These are phyloP conservation scores for Epithele typhae DNA, from an alignment of 768 basidiomycete species.

Conservation along the genomic window DNA sequence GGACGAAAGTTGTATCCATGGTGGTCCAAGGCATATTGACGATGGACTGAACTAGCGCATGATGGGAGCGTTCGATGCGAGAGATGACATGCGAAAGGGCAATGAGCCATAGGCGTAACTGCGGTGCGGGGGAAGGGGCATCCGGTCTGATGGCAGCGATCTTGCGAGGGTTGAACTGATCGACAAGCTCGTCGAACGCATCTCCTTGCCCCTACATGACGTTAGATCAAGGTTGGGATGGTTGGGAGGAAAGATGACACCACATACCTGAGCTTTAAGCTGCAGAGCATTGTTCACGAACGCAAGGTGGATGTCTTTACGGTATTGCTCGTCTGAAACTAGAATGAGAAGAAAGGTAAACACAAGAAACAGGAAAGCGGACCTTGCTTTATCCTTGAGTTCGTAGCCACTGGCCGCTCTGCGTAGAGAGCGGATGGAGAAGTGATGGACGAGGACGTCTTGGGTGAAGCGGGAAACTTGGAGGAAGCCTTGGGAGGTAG, in stretches of 20 bases:
- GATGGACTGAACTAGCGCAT: slow-evolving; percentile 79
- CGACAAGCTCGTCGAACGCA: slow-evolving; percentile 84
- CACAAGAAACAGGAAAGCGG: background rate
- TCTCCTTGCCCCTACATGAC: slow-evolving; percentile 60
- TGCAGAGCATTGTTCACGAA: slow-evolving; percentile 80
- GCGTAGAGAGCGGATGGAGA: slow-evolving; percentile 20
- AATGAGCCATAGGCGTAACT: slow-evolving; percentile 76
- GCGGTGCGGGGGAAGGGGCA: slow-evolving; percentile 35
- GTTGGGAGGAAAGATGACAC: slow-evolving; percentile 20
- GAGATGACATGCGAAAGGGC: slow-evolving; percentile 92
- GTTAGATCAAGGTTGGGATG: slow-evolving; percentile 12
- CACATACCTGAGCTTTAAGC: slow-evolving; percentile 67
- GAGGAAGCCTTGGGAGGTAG: slow-evolving; percentile 35
- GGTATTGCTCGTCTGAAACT: slow-evolving; percentile 57
- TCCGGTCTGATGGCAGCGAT: slow-evolving; percentile 28
- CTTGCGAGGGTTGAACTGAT: slow-evolving; percentile 68
- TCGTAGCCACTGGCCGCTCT: slow-evolving; percentile 67
- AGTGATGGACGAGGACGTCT: slow-evolving; percentile 18
- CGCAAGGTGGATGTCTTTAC: slow-evolving; percentile 79
- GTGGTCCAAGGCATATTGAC: slow-evolving; percentile 89
- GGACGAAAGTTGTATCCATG: slow-evolving; percentile 81
- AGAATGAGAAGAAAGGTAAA: background rate
- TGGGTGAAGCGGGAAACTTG: slow-evolving; percentile 16
- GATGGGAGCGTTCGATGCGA: slow-evolving; percentile 76
- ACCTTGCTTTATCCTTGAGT: slow-evolving; percentile 66